Conservation (phyloP, 1,284 basidiomycete genomes). For the Takashimella koratensis region DNA sequence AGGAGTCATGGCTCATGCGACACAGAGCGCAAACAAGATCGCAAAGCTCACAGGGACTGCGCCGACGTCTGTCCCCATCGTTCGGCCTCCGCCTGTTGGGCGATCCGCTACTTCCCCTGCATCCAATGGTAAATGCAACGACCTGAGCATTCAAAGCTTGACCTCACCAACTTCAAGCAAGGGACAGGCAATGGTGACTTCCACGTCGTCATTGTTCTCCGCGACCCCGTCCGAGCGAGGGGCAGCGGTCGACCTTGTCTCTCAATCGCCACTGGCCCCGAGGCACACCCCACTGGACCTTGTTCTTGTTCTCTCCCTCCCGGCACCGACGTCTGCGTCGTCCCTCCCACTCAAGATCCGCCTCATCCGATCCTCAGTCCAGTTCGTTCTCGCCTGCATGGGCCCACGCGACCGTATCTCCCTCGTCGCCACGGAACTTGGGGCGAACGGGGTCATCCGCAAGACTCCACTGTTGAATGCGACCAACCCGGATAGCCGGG, state of each 20-base stretch:
- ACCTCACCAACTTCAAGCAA: slow-evolving; percentile 5
- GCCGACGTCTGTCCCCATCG: neutral
- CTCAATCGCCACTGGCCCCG: slow-evolving; percentile 55
- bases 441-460: slow-evolving; percentile 67
- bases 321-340: slow-evolving; percentile 58
- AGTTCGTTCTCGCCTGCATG: slow-evolving; percentile 74
- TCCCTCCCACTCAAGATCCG: slow-evolving; percentile 63
- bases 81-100: neutral
- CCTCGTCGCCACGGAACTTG: slow-evolving; percentile 80
- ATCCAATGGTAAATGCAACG: neutral
- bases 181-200: slow-evolving; percentile 3
- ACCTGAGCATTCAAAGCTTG: neutral
- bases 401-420: slow-evolving; percentile 73
- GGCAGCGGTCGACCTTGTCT: slow-evolving; percentile 28
- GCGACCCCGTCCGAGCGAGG: neutral
- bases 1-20: neutral
- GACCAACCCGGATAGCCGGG: slow-evolving; percentile 64
- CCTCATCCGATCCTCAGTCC: slow-evolving; percentile 76
- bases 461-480: slow-evolving; percentile 82
- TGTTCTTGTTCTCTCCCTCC: slow-evolving; percentile 84
- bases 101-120: neutral
- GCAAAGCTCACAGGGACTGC: slow-evolving; percentile 18
- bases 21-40: slow-evolving; percentile 17
- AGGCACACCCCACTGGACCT: slow-evolving; percentile 86
- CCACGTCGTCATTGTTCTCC: slow-evolving; percentile 9